Conservation (phyloP, 345 rosid genomes). For the Kandelia obovata region DNA sequence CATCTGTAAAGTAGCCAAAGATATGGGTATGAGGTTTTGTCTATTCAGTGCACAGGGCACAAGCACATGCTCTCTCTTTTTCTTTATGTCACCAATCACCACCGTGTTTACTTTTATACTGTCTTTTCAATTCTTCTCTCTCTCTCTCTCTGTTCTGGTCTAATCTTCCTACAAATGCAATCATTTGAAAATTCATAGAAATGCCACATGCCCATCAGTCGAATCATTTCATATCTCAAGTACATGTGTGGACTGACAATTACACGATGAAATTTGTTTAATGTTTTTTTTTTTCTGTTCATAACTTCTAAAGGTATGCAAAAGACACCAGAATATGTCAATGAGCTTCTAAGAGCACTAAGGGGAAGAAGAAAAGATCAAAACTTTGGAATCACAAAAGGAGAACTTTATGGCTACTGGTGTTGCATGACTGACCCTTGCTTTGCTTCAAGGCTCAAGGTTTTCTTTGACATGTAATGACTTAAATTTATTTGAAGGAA, state of each 20-base stretch:
- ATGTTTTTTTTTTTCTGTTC: background rate
- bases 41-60: background rate
- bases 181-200: no score
- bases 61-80: background rate
- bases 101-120: background rate
- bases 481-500: background rate
- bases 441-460: slow-evolving; percentile 31
- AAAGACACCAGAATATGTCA: slow-evolving; percentile 37
- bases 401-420: slow-evolving; percentile 38
- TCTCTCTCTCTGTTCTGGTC: no score
- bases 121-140: background rate
- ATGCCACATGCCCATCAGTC: no score
- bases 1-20: background rate
- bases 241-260: no score
- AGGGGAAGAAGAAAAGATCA: slow-evolving; percentile 33
- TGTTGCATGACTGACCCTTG: slow-evolving; percentile 32
- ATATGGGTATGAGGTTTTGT: background rate
- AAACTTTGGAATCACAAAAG: slow-evolving; percentile 31
- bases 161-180: no score
- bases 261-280: no score
- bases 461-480: slow-evolving; percentile 51
- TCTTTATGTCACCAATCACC: background rate
- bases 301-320: slow-evolving; percentile 31
- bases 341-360: slow-evolving; percentile 41
- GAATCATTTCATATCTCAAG: no score